These are phyloP conservation scores for Trichomonascaceae sp. DNA, from an alignment of 1,139 yeast species.

Conservation along the genomic window DNA sequence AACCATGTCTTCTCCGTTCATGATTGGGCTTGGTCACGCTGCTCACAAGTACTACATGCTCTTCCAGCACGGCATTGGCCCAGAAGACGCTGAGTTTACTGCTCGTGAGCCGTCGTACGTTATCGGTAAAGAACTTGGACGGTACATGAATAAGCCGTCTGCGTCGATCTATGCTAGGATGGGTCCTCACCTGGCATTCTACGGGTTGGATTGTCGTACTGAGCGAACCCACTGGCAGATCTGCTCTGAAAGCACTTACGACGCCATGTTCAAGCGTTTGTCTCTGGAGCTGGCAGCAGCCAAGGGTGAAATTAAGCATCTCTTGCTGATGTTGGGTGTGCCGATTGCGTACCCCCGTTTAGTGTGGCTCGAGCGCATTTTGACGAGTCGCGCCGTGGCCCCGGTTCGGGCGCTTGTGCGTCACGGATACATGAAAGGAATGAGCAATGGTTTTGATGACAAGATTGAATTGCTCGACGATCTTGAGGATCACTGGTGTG, in stretches of 20 bases:
- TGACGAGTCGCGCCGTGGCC: constrained; percentile 39
- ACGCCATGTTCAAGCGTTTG: constrained; percentile 46
- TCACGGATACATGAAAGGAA: constrained; percentile 46
- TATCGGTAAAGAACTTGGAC: constrained; percentile 34
- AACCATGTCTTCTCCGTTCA: constrained; percentile 62
- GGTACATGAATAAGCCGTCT: constrained; percentile 48
- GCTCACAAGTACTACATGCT: constrained; percentile 83
- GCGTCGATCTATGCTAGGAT: constrained; percentile 60
- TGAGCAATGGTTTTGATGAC: constrained; percentile 82
- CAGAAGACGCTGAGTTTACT: constrained; percentile 27
- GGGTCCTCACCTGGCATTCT: constrained; percentile 57
- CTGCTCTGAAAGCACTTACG: constrained; percentile 44
- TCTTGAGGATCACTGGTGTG: constrained; percentile 94
- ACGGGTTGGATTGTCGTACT: constrained; percentile 86
- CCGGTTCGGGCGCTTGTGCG: constrained; percentile 62
- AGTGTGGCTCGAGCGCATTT: constrained; percentile 73
- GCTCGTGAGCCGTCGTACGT: constrained; percentile 24
- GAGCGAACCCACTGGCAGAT: constrained; percentile 60
- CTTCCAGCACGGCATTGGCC: constrained; percentile 71
- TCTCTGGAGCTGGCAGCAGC: constrained; percentile 36
- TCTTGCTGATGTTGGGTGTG: constrained; percentile 76
- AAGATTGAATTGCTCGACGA: constrained; percentile 83
- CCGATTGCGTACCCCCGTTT: constrained; percentile 90
- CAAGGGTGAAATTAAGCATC: constrained; percentile 52
- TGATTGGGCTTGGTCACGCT: constrained; percentile 54